These are phyloP conservation scores for Phytophthora boehmeriae DNA, from an alignment of 352 stramenopile genomes.

Conservation along the genomic window DNA sequence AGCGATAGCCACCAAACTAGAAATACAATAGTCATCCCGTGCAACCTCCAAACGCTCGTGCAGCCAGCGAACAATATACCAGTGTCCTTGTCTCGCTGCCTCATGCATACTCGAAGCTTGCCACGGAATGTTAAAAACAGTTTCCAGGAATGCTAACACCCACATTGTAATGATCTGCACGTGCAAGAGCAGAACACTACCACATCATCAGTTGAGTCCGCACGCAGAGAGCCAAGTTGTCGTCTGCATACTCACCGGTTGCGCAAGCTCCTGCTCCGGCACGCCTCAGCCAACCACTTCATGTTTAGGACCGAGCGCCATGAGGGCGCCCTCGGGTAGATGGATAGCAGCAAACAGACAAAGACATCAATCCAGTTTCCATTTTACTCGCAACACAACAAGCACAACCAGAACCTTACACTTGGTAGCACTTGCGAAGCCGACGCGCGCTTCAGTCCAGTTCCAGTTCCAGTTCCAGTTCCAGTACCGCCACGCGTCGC, in stretches of 20 bases:
- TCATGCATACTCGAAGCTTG: too few relatives aligned
- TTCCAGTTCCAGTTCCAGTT: constrained; percentile 2
- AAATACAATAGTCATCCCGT: neutral
- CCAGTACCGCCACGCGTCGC: constrained; percentile 1
- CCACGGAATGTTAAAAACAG: too few relatives aligned
- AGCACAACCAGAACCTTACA: neutral
- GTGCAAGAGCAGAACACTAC: neutral
- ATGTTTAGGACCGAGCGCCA: neutral
- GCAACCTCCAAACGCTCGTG: neutral
- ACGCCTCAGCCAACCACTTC: neutral
- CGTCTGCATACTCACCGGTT: neutral
- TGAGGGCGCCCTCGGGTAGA: neutral
- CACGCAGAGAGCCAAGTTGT: neutral
- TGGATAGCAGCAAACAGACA: neutral
- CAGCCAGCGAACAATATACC: neutral
- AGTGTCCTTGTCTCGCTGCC: neutral
- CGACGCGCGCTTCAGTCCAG: constrained; percentile 2
- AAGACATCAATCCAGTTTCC: neutral
- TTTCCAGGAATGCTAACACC: too few relatives aligned
- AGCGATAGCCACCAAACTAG: neutral
- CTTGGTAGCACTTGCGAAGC: constrained; percentile 7
- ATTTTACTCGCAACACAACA: neutral
- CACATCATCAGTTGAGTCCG: neutral
- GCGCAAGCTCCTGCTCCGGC: neutral
- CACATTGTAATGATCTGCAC: neutral